A percentile compares a stretch with the other conserved stretches of the same genome.
phyloP scores from a whole-genome alignment of 768 basidiomycete species.

The Lyophyllum atratum region DNA sequence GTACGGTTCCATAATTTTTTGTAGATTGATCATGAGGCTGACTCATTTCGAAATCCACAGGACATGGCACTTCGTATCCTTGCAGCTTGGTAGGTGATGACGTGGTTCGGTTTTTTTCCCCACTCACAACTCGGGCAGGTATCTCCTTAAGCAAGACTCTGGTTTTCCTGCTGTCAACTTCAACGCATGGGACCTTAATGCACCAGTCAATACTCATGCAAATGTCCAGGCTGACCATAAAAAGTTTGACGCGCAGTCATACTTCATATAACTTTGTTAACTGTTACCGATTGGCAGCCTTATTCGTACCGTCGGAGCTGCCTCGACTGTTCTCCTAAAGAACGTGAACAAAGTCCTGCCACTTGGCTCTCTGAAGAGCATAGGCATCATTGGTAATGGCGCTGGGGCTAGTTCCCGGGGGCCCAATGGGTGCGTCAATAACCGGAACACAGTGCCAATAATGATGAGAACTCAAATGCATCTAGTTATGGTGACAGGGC shows the following conservation, averaged over 20 bases:
- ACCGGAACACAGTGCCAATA: background rate
- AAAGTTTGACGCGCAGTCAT: slow-evolving; percentile 26
- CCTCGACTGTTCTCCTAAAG: slow-evolving; percentile 66
- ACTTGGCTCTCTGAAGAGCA: slow-evolving; percentile 43
- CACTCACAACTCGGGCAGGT: slow-evolving; percentile 9
- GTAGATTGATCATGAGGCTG: background rate
- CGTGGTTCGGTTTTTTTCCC: background rate
- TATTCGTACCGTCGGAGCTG: slow-evolving; percentile 60
- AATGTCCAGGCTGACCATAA: slow-evolving; percentile 63
- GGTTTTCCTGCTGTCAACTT: slow-evolving; percentile 52
- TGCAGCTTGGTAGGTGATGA: slow-evolving; percentile 38
- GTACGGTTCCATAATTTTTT: slow-evolving; percentile 22
- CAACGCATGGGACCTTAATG: slow-evolving; percentile 46
- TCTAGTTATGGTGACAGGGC: slow-evolving; percentile 49
- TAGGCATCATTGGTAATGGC: slow-evolving; percentile 61
- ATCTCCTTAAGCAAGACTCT: slow-evolving; percentile 53
- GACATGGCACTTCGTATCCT: slow-evolving; percentile 49
- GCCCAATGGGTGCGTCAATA: slow-evolving; percentile 47
- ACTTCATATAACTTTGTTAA: background rate
- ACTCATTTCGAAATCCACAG: slow-evolving; percentile 26
- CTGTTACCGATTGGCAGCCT: slow-evolving; percentile 32
- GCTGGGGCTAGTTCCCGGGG: slow-evolving; percentile 55
- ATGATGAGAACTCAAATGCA: background rate
- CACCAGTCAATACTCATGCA: slow-evolving; percentile 42
- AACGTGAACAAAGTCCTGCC: slow-evolving; percentile 50